Evolutionary conservation across 371 early-diverging fungal genomes (phyloP), one percentile per base, ranked within the genome.

Genomic region (Zychaea mexicana): DNA sequence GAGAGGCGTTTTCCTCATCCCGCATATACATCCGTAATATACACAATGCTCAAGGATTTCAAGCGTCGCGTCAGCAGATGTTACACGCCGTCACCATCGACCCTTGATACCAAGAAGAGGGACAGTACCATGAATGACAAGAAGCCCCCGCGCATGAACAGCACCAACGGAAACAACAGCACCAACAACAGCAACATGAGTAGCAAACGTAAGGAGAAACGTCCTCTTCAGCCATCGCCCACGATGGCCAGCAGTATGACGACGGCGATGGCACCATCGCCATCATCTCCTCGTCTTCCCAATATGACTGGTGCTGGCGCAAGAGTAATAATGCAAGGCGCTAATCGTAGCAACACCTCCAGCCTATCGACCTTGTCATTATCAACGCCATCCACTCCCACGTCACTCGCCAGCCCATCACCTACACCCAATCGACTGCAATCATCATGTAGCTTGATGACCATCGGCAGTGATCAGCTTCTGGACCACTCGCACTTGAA

Each of bases 401-500:
- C 59, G 30, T 47, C 59, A n/a, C 52, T 59, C 3, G 17, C 42
- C 15, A 26, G 52, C 22, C 54, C 62, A 38, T 13, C 32, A 17
- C 19, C 63, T 5, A 56, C 55, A 17, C 49, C 57, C 47, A 19
- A 63, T 26, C 65, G 65, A n/a, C 12, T 58, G 28, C 36, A 39
- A 2, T 66, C 64, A 3, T 59, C 66, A 0, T 31, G n/a, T 19
- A 70, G 64, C 26, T 52, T 66, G 10, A 31, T 60, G 26, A 42
- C 64, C 3, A 36, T 68, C 39, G 56, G 55, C 17, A 64, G 65
- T 38, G 71, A 72, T 21, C 73, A 59, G 38, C 56, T 74, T 12
- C 72, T 87, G 19, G 82, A 84, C 27, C 86, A 88, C 45, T 80
- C 81, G 5, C 88, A 88, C 66, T 72, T 88, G 9, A 84, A 82